Evolutionary conservation across 192 early-diverging fungal species (phyloP).

Genomic region (Backusella macrospora): DNA sequence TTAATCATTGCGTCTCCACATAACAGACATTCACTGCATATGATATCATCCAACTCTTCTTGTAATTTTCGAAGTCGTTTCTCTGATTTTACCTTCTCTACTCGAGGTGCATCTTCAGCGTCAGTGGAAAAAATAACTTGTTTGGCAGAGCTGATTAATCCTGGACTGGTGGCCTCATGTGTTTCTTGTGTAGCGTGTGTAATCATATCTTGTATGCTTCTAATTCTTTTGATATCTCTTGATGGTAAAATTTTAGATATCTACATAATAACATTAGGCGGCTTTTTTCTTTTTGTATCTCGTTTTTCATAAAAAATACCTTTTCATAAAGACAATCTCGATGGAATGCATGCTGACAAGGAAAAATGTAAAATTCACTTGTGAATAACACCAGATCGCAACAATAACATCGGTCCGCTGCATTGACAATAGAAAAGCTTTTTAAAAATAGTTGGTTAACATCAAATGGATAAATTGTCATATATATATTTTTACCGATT

Average conservation of each 20-base stretch:
- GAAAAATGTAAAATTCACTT: slow-evolving; percentile 94
- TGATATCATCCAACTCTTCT: slow-evolving; percentile 75
- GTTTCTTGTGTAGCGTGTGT: neutral
- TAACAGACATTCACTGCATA: slow-evolving; percentile 86
- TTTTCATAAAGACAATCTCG: slow-evolving; percentile 84
- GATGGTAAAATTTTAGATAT: slow-evolving; percentile 18
- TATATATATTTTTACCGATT: slow-evolving; percentile 44
- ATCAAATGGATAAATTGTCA: neutral
- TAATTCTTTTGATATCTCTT: slow-evolving; percentile 14
- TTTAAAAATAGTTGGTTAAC: neutral
- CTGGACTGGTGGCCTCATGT: slow-evolving; percentile 16
- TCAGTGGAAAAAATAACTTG: slow-evolving; percentile 47
- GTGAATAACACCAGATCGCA: slow-evolving; percentile 82
- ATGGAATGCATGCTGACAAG: slow-evolving; percentile 95
- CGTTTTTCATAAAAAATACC: slow-evolving; percentile 43
- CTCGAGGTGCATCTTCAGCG: slow-evolving; percentile 5
- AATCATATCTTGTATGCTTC: slow-evolving; percentile 13
- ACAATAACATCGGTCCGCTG: slow-evolving; percentile 75
- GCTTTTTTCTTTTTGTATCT: neutral
- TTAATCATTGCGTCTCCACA: slow-evolving; percentile 97
- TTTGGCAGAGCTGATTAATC: slow-evolving; percentile 43
- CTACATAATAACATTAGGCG: neutral
- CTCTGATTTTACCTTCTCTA: slow-evolving; percentile 44
- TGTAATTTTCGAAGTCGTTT: slow-evolving; percentile 48
- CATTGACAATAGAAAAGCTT: slow-evolving; percentile 68